Evolutionary conservation across 176 grass and related monocot genomes (phyloP).

Genomic region (Paspalum vaginatum): DNA sequence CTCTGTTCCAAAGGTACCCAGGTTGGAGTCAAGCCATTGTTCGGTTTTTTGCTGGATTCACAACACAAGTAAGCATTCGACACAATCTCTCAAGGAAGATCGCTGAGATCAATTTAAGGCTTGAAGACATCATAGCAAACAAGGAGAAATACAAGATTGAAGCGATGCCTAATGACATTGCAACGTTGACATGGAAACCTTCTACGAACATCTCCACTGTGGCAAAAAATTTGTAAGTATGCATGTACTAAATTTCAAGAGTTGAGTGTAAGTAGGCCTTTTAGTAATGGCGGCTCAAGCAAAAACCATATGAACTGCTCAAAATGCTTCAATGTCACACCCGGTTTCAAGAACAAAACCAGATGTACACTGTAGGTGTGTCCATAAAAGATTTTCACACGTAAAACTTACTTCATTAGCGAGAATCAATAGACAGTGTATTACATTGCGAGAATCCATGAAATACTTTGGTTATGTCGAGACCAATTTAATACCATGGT

Average conservation of each 20-base stretch:
- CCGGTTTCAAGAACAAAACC: no score
- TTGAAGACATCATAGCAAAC: slow-evolving; percentile 8
- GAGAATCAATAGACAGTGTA: no score
- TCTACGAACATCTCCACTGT: neutral
- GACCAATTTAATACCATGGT: no score
- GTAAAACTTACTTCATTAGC: no score
- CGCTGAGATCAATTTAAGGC: slow-evolving; percentile 4
- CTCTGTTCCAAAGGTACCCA: neutral
- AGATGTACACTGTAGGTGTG: no score
- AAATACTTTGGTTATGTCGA: no score
- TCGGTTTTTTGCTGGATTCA: neutral
- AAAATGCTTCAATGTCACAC: no score
- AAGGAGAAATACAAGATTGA: slow-evolving; percentile 30
- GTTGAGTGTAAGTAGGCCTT: neutral
- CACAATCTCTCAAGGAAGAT: slow-evolving; percentile 1
- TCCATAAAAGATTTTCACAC: no score
- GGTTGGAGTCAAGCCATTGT: neutral
- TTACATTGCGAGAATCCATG: no score
- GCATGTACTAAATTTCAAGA: neutral
- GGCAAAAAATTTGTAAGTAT: neutral
- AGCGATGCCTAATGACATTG: neutral
- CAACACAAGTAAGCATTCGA: slow-evolving; percentile 1
- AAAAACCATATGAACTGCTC: neutral
- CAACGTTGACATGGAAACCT: neutral
- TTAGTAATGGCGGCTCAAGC: neutral